Conservation (phyloP, 257 asterid genomes). For the Craterostigma plantagineum region DNA sequence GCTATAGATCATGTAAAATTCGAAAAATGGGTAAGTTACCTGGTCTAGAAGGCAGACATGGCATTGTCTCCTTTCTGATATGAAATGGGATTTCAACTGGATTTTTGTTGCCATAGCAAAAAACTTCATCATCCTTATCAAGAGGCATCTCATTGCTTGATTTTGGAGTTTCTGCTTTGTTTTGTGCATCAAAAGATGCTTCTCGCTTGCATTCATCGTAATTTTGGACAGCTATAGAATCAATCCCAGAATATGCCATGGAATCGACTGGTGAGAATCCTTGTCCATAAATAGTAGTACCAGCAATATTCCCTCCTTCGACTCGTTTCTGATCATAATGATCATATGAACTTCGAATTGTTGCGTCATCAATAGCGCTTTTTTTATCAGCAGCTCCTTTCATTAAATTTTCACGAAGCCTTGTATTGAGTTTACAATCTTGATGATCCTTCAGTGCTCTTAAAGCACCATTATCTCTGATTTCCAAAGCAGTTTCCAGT, state of each 20-base stretch:
- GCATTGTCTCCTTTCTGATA: slow-evolving; percentile 19
- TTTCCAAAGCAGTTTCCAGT: slow-evolving; percentile 42
- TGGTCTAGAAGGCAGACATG: slow-evolving; percentile 19
- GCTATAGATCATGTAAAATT: too few species aligned
- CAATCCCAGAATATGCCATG: too few species aligned
- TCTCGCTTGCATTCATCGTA: slow-evolving; percentile 11
- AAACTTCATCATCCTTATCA: slow-evolving; percentile 30
- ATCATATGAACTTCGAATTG: slow-evolving; percentile 13
- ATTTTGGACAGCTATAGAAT: slow-evolving; percentile 9
- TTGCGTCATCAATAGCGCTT: slow-evolving; percentile 12
- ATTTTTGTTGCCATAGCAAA: slow-evolving; percentile 20
- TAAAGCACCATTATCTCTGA: slow-evolving; percentile 52
- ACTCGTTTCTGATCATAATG: slow-evolving; percentile 12
- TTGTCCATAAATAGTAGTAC: slow-evolving; percentile 16
- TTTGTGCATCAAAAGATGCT: slow-evolving; percentile 17
- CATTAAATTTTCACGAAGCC: slow-evolving; percentile 16
- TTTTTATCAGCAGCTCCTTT: slow-evolving; percentile 16
- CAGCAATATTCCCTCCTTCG: slow-evolving; percentile 11
- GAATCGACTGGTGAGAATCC: too few species aligned
- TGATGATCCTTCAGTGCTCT: slow-evolving; percentile 32
- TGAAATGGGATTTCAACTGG: slow-evolving; percentile 16
- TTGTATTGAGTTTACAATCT: slow-evolving; percentile 8
- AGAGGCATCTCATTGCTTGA: slow-evolving; percentile 13
- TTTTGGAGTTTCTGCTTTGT: slow-evolving; percentile 16
- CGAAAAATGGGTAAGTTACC: slow-evolving; percentile 18